Base-by-base conservation (phyloP, 768 basidiomycete genomes). In the Lentinula sp. region DNA sequence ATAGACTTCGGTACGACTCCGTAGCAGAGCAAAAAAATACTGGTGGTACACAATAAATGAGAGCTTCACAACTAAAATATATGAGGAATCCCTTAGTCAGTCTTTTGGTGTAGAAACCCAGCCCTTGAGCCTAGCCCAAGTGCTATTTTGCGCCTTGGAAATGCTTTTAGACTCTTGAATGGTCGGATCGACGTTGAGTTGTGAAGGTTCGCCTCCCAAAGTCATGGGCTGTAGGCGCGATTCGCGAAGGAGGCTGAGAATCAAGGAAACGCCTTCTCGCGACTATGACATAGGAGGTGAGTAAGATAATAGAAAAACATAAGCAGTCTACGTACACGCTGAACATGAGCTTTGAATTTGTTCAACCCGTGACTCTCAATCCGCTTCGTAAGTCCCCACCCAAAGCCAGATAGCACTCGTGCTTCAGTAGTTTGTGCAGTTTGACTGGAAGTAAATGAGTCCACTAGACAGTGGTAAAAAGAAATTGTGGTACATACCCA, bases 361-460 rank as follows among this genome's bases (percentile, higher is more conserved):
- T 84, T 85, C 57, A 94, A 73, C 18, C 93, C 95, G 66, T 93
- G 91, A 59, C 77, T 89, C 73, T 97, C 95, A 50, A 96, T 94
- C 61, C 84, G 78, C 72, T 86, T 91, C 3, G 93, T 91, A 43
- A 95, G 81, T 28, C 91, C 89, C 86, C 94, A 95, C 9, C 95
- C 95, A 65, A 96, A 89, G 50, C 87, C 84, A 55, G 94, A 96
- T n/a, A 88, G 77, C 60, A 96, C 85, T 63, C 90, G 80, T 3
- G 91, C 95, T 64, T 95, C 92, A 2, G 92, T 95, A 16, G 83
- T 85, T 71, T 96, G 95, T 55, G 89, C 60, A 2, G 92, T 94
- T 83, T 86, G 85, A 51, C 90, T 92, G 61, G 11, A 16, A 52
- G 60, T 35, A 34, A 49, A 62, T 51, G 49, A 63, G 42, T 56